A percentile compares a stretch with the other conserved stretches of the same genome.
Evolutionary conservation across 495 filamentous ascomycete species (phyloP).

Genomic region (Parachaetomium inaequale): DNA sequence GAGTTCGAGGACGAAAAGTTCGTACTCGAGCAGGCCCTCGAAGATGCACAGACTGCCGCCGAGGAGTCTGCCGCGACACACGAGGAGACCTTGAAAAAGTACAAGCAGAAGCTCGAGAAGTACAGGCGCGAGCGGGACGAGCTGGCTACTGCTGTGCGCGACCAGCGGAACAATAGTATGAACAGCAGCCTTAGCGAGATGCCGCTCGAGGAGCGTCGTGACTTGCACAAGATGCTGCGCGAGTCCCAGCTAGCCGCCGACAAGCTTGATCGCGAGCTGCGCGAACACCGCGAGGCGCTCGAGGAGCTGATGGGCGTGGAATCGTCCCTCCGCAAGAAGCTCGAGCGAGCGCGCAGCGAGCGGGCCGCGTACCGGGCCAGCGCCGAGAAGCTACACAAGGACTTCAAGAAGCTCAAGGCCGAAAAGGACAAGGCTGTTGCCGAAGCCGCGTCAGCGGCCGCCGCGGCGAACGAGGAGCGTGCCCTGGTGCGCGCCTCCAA

Average conservation of each 20-base stretch:
- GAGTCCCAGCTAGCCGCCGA: slow-evolving; percentile 61
- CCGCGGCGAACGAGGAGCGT: slow-evolving; percentile 20
- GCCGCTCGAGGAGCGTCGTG: slow-evolving; percentile 45
- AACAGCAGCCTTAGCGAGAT: slow-evolving; percentile 30
- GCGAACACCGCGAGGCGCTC: slow-evolving; percentile 36
- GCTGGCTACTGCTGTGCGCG: slow-evolving; percentile 29
- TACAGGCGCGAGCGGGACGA: slow-evolving; percentile 43
- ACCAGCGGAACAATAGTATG: slow-evolving; percentile 31
- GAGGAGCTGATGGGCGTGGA: slow-evolving; percentile 34
- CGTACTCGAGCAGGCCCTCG: slow-evolving; percentile 73
- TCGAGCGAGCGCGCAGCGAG: slow-evolving; percentile 45
- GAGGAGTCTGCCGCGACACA: slow-evolving; percentile 87
- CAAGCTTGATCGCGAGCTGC: slow-evolving; percentile 43
- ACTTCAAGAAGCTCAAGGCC: slow-evolving; percentile 37
- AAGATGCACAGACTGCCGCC: slow-evolving; percentile 64
- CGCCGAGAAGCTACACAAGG: slow-evolving; percentile 42
- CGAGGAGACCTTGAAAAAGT: slow-evolving; percentile 58
- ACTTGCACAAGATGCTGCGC: slow-evolving; percentile 64
- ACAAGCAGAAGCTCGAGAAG: slow-evolving; percentile 50
- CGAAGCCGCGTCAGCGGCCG: slow-evolving; percentile 19
- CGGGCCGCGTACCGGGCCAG: slow-evolving; percentile 43
- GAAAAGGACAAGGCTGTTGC: slow-evolving; percentile 37
- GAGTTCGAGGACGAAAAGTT: slow-evolving; percentile 90
- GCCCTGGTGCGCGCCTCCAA: slow-evolving; percentile 18
- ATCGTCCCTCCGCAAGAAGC: slow-evolving; percentile 39